Base-by-base conservation (phyloP, 306 rosid genomes). In the Vigna angularis region DNA sequence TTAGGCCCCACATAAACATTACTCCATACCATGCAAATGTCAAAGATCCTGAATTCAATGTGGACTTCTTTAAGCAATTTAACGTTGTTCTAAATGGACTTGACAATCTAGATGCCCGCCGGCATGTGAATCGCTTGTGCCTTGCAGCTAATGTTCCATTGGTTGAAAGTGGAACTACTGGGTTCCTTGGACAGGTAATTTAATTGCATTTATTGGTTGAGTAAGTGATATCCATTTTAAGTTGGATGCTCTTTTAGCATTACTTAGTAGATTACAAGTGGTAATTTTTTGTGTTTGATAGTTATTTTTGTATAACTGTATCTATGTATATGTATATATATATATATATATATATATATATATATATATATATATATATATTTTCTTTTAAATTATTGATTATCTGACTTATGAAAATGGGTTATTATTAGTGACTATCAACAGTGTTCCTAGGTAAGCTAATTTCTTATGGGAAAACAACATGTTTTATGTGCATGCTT, bases 151-250 rank as follows among this genome's bases (percentile, higher is more conserved):
- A 90, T 65, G 96, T 96, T 74, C 97, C 99, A 66, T 79, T 96
- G 76, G 95, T 96, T 77, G 99, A 93, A 87, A 96, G 99, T 89
- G 99, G 99, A 80, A 96, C 99, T 42, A 96, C 99, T 84, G 99
- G 99, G 70, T 96, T 96, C 86, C 99, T 96, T 75, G 99, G 99
- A 57, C 99, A 96, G 99, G 99, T 96, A 42, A 81, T 32, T 77
- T 75, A 55, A 38, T 57, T 77, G 71, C 32, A 77, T 55, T 67
- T 74, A 73, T 75, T 72, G 79, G 52, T 52, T 50, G 34, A 26
- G 70, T 56, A 50, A 40, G 9, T 38, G 4, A 61, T 59, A 52
- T 73, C 6, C 58, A 36, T 81, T 73, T 72, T 17, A 49, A 74
- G 10, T 15, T 32, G 22, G 4, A 56, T 40, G 34, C 34, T 42